A percentile compares a stretch with the other conserved stretches of the same genome.
phyloP scores from a whole-genome alignment of 176 grass and related monocot species.

The Thalia dealbata region DNA sequence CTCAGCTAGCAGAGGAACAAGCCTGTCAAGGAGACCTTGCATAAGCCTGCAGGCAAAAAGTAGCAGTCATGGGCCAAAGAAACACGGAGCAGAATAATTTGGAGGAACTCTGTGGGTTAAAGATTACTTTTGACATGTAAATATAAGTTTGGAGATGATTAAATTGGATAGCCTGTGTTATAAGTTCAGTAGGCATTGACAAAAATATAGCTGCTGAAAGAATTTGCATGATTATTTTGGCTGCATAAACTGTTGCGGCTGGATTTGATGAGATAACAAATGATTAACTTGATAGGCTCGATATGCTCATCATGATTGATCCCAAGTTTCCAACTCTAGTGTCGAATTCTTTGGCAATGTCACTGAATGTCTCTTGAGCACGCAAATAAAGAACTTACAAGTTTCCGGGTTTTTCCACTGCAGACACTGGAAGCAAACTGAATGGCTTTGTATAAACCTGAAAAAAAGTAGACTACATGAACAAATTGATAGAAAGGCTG shows the following conservation, averaged over 20 bases:
- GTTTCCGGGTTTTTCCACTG: constrained; percentile 80
- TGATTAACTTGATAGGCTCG: background rate
- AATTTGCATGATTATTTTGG: background rate
- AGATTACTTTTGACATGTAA: background rate
- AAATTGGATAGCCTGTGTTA: background rate
- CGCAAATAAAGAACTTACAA: constrained; percentile 36
- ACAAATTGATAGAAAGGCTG: background rate
- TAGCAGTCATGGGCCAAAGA: background rate
- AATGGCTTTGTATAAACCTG: constrained; percentile 87
- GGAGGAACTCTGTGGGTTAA: too few relatives aligned
- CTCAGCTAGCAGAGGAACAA: constrained; percentile 70
- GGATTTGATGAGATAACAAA: too few relatives aligned
- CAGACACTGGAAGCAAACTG: constrained; percentile 78
- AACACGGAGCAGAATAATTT: background rate
- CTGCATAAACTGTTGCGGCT: too few relatives aligned
- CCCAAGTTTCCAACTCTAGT: background rate
- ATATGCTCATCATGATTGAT: background rate
- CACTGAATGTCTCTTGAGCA: background rate
- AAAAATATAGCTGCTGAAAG: background rate
- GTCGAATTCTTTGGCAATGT: background rate
- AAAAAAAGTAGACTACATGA: background rate
- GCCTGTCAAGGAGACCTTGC: constrained; percentile 72
- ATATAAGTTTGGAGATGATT: background rate
- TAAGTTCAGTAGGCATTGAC: background rate
- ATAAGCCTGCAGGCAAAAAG: constrained; percentile 39